Evolutionary conservation across 1,284 basidiomycete genomes (phyloP).

Genomic region (Ustilago sp.): DNA sequence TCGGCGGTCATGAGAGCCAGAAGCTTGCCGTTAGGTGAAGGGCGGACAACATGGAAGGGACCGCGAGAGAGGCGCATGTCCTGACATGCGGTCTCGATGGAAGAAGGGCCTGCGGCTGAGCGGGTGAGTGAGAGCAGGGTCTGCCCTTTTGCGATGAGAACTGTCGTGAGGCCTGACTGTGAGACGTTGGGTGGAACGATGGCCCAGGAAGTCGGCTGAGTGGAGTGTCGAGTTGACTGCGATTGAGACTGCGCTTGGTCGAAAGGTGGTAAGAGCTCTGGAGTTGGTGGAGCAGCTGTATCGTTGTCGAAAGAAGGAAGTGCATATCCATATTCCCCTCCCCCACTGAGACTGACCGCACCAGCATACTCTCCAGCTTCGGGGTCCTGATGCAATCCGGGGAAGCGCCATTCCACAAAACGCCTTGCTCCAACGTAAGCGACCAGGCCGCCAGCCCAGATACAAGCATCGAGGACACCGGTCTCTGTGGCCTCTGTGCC

Average conservation of each 20-base stretch:
- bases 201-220: slow-evolving; percentile 46
- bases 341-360: slow-evolving; percentile 27
- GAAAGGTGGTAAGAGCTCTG: slow-evolving; percentile 36
- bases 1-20: slow-evolving; percentile 82
- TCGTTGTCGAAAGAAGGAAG: slow-evolving; percentile 44
- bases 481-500: slow-evolving; percentile 86
- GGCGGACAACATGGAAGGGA: slow-evolving; percentile 86
- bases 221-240: background rate
- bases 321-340: slow-evolving; percentile 40
- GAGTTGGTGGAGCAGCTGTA: slow-evolving; percentile 10
- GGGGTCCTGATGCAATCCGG: slow-evolving; percentile 77
- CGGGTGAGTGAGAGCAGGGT: slow-evolving; percentile 49
- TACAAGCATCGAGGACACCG: slow-evolving; percentile 83
- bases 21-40: slow-evolving; percentile 93
- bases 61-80: slow-evolving; percentile 80
- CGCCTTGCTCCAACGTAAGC: slow-evolving; percentile 82
- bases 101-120: slow-evolving; percentile 41
- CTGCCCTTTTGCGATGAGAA: slow-evolving; percentile 42
- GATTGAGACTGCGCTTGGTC: slow-evolving; percentile 12
- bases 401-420: slow-evolving; percentile 78
- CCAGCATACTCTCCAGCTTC: slow-evolving; percentile 37
- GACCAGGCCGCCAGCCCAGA: slow-evolving; percentile 87
- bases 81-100: slow-evolving; percentile 44
- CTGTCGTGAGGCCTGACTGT: slow-evolving; percentile 36
- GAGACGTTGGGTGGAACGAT: slow-evolving; percentile 38